Evolutionary conservation across 2,329 filamentous ascomycete genomes (phyloP), one percentile per base, ranked within the genome.

Genomic region (Apiospora saccharicola): DNA sequence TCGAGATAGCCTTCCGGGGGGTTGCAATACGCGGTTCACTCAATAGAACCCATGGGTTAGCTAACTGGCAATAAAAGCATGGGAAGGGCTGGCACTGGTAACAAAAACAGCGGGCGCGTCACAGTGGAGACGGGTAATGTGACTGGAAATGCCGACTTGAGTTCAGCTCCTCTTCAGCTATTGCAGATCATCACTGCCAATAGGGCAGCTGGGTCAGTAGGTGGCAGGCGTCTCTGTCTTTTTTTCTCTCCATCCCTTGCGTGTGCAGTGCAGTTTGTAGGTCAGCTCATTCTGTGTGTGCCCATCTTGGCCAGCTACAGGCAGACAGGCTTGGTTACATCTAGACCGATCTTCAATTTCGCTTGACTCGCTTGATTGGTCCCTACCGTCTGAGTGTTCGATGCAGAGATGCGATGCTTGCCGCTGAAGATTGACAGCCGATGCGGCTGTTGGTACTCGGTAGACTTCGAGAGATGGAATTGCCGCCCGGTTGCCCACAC

Each of bases 1-100:
- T 61, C 53, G 53, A 61, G 53, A 61, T 61, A 61, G 53, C 16
- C 53, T 37, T 2, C 53, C 53, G 53, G 53, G 30, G 34, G 34
- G 34, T 5, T 30, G 30, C 34, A 34, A 8, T 61, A 30, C 26
- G 34, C 14, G 53, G 53, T 37, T 19, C 34, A 4, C 26, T 61
- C 30, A 30, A 57, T 57, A 34, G 51, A 30, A 10, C 26, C 37
- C 37, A 41, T 41, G 37, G 37, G 37, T 41, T 8, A 10, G 37
- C 16, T 5, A 22, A 8, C 24, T 49, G 51, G 24, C 26, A 57
- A 57, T 57, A 61, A 37, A 37, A 61, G 53, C 30, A 61, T 22
- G 30, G 26, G 24, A 57, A 24, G 8, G 22, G 46, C 44, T 16
- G 44, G 19, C 44, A n/a, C 7, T 22, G n/a, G 46, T 22, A 49